phyloP scores from a whole-genome alignment of 2,329 filamentous ascomycete genomes.

The Cordyceps cicadae region DNA sequence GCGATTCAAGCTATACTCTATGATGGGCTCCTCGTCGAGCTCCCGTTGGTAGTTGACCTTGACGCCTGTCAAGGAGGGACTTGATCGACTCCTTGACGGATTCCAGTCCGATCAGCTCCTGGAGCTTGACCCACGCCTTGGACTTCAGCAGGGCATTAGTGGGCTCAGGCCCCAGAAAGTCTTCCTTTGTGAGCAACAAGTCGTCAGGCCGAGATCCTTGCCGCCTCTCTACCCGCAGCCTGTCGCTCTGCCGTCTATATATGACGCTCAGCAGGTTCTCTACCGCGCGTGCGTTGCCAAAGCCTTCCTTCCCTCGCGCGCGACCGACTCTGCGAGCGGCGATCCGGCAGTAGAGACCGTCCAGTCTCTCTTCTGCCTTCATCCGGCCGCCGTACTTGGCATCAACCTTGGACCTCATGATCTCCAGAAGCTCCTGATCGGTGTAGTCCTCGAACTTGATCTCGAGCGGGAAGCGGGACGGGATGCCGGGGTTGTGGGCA shows the following conservation, averaged over 20 bases:
- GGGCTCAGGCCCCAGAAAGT: slow-evolving; percentile 64
- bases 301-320: slow-evolving; percentile 55
- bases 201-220: slow-evolving; percentile 41
- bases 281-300: slow-evolving; percentile 64
- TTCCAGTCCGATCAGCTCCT: slow-evolving; percentile 48
- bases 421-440: slow-evolving; percentile 54
- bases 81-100: slow-evolving; percentile 55
- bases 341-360: slow-evolving; percentile 58
- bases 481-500: slow-evolving; percentile 61
- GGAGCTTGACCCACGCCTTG: slow-evolving; percentile 49
- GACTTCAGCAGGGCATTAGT: slow-evolving; percentile 41
- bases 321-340: slow-evolving; percentile 52
- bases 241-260: slow-evolving; percentile 47
- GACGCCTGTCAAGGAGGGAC: slow-evolving; percentile 53
- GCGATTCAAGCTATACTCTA: slow-evolving; percentile 57
- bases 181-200: slow-evolving; percentile 53
- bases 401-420: slow-evolving; percentile 48
- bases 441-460: slow-evolving; percentile 63
- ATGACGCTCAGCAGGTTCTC: slow-evolving; percentile 54
- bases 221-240: slow-evolving; percentile 42
- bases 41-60: slow-evolving; percentile 59
- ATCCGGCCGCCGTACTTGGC: slow-evolving; percentile 47
- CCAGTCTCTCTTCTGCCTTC: slow-evolving; percentile 48
- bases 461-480: slow-evolving; percentile 57
- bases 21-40: slow-evolving; percentile 47